Base-by-base conservation (phyloP, 1,284 basidiomycete species). In the Fomitopsis pinicola region DNA sequence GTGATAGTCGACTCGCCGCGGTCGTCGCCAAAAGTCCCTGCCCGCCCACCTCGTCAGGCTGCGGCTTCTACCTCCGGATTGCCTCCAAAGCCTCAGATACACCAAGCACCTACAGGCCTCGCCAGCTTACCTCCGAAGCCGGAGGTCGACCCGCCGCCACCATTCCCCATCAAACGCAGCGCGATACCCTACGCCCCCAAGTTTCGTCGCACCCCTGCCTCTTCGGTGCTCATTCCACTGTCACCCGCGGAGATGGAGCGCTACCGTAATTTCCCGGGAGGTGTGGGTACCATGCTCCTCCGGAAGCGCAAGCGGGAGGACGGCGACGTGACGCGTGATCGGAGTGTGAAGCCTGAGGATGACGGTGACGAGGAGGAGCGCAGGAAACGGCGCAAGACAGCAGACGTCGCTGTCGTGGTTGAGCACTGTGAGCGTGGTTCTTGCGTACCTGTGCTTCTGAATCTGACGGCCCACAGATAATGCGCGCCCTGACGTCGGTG, bases 401-500 rank as follows among this genome's bases (percentile, higher is more conserved):
- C 86, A 28, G 89, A 92, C 69, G 84, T 87, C 6, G 84, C 80
- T 1, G 81, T 86, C 52, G 87, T 93, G 42, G 82, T 88, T 22
- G 75, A 87, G 44, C 91, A 93, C 70, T 93, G 90, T 88, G 68
- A 70, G 86, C 80, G 5, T 14, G n/a, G 5, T 22, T 12, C 53
- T 30, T n/a, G 35, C 17, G 35, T 28, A 3, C n/a, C 10, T 42
- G 28, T 15, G 15, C 7, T 17, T 44, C 19, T 42, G 17, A 33
- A 36, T 3, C 40, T 48, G 15, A 46, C n/a, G 30, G 12, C 42
- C 33, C 63, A 30, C 36, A 96, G 93, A 99, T 77, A 99, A 99
- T 73, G 83, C 87, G 48, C 87, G 97, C 10, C 94, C 92, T 4
- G 95, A 99, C 63, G 90, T 97, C 12, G 95, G 94, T 58, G 84